Evolutionary conservation across 192 early-diverging fungal genomes (phyloP), one percentile per base, ranked within the genome.

Genomic region (Linnemannia zychae): DNA sequence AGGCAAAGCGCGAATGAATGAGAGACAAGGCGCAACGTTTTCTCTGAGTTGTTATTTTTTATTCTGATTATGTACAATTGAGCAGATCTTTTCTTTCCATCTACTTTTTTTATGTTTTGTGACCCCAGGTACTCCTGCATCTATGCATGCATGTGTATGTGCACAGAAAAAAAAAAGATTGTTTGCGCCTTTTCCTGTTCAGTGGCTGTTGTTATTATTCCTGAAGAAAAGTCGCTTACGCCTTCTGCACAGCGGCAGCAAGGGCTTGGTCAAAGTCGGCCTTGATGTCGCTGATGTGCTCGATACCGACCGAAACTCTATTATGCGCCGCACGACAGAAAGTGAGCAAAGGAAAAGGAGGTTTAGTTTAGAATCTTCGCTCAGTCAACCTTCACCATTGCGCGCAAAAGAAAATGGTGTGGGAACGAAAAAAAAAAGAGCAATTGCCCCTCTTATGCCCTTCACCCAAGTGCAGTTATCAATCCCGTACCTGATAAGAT

Each of bases 301-400:
- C 97, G 47, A 97, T 84, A 53, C 97, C 97, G 71, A 98, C 96
- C 18, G 93, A 94, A 11, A 97, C 93, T 75, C 97, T 92, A 40
- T 81, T 75, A 6, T 9, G 9, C 40, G 9, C 40, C 40, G 9
- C 40, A 3, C 40, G 40, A 7, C 0, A 72, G 20, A 3, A 70
- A 46, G 22, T 49, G 47, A 63, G 2, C 40, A 4, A 63, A 74
- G 2, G 20, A 15, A 57, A 67, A 48, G 46, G 18, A 20, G 63
- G 33, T 34, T 63, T 63, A 63, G 57, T 63, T 63, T 60, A 31
- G 24, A 60, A 28, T 60, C 4, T 60, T 11, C 7, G 11, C 3
- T 31, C 9, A 31, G 7, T 31, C 57, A 63, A 33, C 57, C 57
- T 33, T 63, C n/a, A 33, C 24, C 57, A 28, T 49, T 13, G 28